Evolutionary conservation across 2,329 filamentous ascomycete species (phyloP), one percentile per base, ranked within the genome.

Genomic region (Penicillium sp.): DNA sequence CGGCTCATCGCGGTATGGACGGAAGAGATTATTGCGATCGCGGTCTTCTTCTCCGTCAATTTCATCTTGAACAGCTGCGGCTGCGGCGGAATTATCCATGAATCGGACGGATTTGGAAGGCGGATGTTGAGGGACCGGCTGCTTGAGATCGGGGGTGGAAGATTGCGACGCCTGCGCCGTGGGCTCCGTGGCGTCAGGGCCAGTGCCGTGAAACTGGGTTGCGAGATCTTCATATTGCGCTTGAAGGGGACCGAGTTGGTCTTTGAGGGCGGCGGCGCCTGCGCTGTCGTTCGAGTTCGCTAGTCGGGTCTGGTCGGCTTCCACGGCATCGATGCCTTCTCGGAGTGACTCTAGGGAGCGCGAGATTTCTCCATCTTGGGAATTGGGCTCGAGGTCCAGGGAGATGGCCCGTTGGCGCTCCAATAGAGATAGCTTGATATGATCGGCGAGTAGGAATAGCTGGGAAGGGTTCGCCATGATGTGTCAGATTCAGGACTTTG

Each of bases 341-440:
- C 87, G 84, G 60, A 99, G 84, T 59, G 92, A 91, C 55, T 96
- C 90, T 48, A 99, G 80, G 3, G 92, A 97, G 48, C 90, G 85
- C 14, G 89, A 89, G 63, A 97, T 92, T 72, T 96, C 89, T 39
- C 88, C 88, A 76, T 97, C 92, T 74, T 96, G 90, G 18, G 87
- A 86, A 69, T 88, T 88, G 47, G 85, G 85, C 55, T 91, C 85
- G 52, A 96, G 83, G 63, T 91, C 87, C 42, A 96, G 82, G 13
- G 86, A 89, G 66, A 90, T 85, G 45, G 92, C 91, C 54, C 93
- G 87, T 76, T 96, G 88, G 54, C 93, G 87, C 78, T 97, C 94
- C 24, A 97, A 86, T 14, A 99, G 83, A 13, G 92, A 96, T 57
- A 97, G 85, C 77, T 97, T 97, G 81, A 97, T 90, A 75, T 97